A percentile compares a stretch with the other conserved stretches of the same genome.
Evolutionary conservation across 2,329 filamentous ascomycete species (phyloP).

Genomic region (Harringtonia lauricola): DNA sequence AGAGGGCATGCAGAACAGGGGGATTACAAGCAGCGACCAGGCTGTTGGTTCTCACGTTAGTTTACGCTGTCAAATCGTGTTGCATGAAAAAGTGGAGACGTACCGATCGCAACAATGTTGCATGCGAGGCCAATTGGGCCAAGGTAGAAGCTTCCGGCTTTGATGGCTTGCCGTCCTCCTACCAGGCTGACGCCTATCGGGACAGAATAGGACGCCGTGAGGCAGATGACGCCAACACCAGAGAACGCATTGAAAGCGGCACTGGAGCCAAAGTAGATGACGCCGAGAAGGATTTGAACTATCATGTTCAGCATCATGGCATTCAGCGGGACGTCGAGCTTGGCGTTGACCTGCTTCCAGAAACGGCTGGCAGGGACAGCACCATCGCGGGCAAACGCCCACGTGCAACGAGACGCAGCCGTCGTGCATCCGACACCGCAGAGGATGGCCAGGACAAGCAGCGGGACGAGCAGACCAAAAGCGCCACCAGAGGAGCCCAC

Average conservation of each 20-base stretch:
- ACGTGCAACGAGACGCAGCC: constrained; percentile 54
- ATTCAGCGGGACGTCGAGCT: constrained; percentile 55
- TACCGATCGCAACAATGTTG: constrained; percentile 16
- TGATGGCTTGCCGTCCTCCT: constrained; percentile 1
- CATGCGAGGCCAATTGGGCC: background rate
- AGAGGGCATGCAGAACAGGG: constrained; percentile 65
- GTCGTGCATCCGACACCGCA: constrained; percentile 62
- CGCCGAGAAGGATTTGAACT: constrained; percentile 50
- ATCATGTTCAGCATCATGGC: constrained; percentile 63
- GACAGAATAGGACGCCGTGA: constrained; percentile 56
- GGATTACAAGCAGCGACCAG: too few relatives aligned
- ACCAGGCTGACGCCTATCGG: constrained; percentile 28
- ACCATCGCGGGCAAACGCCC: constrained; percentile 61
- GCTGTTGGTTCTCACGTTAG: too few relatives aligned
- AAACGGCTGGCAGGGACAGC: constrained; percentile 51
- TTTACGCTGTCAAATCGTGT: background rate
- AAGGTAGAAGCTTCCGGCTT: constrained; percentile 3
- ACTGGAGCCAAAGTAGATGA: constrained; percentile 59
- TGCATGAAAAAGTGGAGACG: background rate
- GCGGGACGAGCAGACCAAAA: constrained; percentile 50
- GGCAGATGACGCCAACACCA: constrained; percentile 57
- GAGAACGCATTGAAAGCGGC: constrained; percentile 66
- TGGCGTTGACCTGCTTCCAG: constrained; percentile 52
- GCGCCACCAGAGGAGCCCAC: constrained; percentile 50
- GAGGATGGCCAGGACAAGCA: constrained; percentile 54